Evolutionary conservation across 2,329 filamentous ascomycete species (phyloP).

Genomic region (Amauroascus niger): DNA sequence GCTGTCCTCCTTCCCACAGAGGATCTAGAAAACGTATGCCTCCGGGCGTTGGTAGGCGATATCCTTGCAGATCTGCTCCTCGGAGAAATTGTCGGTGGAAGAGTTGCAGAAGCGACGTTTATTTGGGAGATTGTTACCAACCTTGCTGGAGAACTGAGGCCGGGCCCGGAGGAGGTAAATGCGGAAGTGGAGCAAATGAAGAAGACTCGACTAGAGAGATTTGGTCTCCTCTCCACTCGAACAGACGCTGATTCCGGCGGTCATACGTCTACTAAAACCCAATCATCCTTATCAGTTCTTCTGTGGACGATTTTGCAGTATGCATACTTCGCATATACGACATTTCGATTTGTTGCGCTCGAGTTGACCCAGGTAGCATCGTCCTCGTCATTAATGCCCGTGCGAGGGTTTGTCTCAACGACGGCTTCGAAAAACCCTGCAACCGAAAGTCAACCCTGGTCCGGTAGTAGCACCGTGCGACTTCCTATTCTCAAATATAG

Average conservation of each 20-base stretch:
- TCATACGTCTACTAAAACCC: conserved; percentile 23
- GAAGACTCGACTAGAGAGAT: conserved; percentile 45
- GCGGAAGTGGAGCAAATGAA: conserved; percentile 27
- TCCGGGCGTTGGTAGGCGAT: conserved; percentile 74
- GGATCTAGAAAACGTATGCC: conserved; percentile 77
- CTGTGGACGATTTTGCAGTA: conserved; percentile 47
- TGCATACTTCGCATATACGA: conserved; percentile 46
- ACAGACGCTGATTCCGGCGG: conserved; percentile 20
- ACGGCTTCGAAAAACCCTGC: conserved; percentile 20
- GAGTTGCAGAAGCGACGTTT: conserved; percentile 77
- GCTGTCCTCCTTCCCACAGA: conserved; percentile 82
- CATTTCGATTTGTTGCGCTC: conserved; percentile 55
- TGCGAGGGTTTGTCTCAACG: conserved; percentile 19
- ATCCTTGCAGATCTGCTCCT: conserved; percentile 85
- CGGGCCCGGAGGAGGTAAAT: conserved; percentile 17
- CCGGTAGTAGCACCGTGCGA: conserved; percentile 24
- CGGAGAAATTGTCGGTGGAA: conserved; percentile 69
- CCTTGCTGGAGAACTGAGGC: conserved; percentile 43
- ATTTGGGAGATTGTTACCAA: conserved; percentile 78
- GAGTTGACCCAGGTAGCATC: conserved; percentile 58
- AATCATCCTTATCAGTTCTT: conserved; percentile 31
- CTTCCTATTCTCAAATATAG: conserved; percentile 66
- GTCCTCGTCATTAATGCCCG: conserved; percentile 21
- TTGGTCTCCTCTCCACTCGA: conserved; percentile 43
- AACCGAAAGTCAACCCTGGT: conserved; percentile 28